These are phyloP conservation scores for Kingdonia uniflora DNA, from an alignment of 164 flowering plant genomes.

Conservation along the genomic window DNA sequence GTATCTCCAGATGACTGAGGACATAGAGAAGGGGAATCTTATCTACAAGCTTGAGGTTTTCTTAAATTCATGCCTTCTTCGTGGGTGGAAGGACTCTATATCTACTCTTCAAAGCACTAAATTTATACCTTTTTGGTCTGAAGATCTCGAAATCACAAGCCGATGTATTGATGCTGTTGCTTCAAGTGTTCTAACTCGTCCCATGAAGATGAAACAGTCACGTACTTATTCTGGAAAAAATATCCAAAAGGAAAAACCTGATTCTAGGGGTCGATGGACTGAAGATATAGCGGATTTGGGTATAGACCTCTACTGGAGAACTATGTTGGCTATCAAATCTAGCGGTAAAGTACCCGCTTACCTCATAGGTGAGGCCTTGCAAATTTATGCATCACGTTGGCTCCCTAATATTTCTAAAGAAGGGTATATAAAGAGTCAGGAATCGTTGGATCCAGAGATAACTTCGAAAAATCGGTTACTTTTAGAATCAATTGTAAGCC, in stretches of 20 bases:
- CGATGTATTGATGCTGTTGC: conserved; percentile 78
- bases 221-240: conserved; percentile 39
- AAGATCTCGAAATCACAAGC: conserved; percentile 75
- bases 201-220: conserved; percentile 46
- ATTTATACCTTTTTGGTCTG: conserved; percentile 50
- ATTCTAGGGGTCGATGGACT: conserved; percentile 95
- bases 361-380: conserved; percentile 72
- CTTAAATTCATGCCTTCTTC: conserved; percentile 73
- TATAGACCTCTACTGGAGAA: conserved; percentile 76
- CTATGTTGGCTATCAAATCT: conserved; percentile 73
- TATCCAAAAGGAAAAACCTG: conserved; percentile 13
- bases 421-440: conserved; percentile 16
- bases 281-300: conserved; percentile 77
- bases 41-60: conserved; percentile 75
- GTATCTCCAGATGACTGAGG: conserved; percentile 90
- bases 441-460: conserved; percentile 26
- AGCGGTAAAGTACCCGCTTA: conserved; percentile 44
- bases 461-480: conserved; percentile 48
- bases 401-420: conserved; percentile 51
- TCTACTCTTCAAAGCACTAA: conserved; percentile 65
- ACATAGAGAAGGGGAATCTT: conserved; percentile 84
- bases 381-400: conserved; percentile 72
- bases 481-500: conserved; percentile 73
- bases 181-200: conserved; percentile 33
- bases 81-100: conserved; percentile 89